Base-by-base conservation (phyloP, 2,329 filamentous ascomycete genomes). In the Colletotrichum tamarilloi region DNA sequence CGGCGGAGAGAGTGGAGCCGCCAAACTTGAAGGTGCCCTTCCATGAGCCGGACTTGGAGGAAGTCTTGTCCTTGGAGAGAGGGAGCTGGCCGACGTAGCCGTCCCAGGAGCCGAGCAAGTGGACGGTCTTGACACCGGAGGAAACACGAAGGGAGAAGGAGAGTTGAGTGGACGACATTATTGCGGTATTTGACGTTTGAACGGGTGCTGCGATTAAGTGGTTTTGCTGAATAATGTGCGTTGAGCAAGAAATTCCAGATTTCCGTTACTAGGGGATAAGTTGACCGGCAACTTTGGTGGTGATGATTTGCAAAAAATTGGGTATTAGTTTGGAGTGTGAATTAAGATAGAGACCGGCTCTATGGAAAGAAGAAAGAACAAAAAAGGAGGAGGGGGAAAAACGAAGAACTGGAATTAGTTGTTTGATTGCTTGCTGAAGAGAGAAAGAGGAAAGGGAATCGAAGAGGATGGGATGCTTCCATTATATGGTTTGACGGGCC, bases 81-180 rank as follows among this genome's bases (percentile, higher is more conserved):
- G 96, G 96, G 80, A 98, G 94, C 86, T 98, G 96, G 78, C 95
- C 94, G 78, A 91, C 89, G 90, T 99, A 99, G 89, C 94, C 94
- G 89, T 99, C 97, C 96, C 96, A 99, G 78, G 96, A 98, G 81
- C 96, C 96, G 86, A 98, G 93, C 78, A 99, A 90, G 84, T 98
- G 96, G 82, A 98, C 96, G 81, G 95, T 96, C 92, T 98, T 98
- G 90, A 97, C 95, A 87, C 95, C 95, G 82, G 94, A 92, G 82
- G 95, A 98, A 84, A 97, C 97, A 88, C 95, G 95, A 84, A 98
- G 94, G 84, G 93, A 93, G 88, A 98, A 98, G 82, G 95, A 96
- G 79, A 98, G 92, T 87, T 98, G 96, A 86, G 97, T 92, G 83
- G 95, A 89, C 85, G 95, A 92, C 95, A 97, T 97, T 87, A 82